Conservation (phyloP, 2,329 filamentous ascomycete genomes). For the Xylariaceae sp. region DNA sequence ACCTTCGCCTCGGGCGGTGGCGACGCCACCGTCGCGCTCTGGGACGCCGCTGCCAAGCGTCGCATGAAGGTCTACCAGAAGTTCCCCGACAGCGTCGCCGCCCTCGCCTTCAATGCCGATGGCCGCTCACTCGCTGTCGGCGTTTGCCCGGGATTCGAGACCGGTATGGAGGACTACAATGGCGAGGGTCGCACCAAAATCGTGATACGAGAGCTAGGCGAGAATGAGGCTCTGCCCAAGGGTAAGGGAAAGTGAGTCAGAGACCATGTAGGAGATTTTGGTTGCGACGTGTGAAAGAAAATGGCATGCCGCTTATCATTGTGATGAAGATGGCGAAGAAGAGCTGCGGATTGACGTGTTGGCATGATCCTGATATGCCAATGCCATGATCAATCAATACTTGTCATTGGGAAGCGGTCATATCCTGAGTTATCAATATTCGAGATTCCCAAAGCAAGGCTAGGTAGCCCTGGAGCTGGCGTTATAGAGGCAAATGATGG, state of each 20-base stretch:
- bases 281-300: not conserved
- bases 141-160: conserved; percentile 85
- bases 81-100: conserved; percentile 73
- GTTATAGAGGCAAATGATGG: conserved; percentile 14
- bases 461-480: conserved; percentile 12
- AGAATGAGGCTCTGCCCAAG: conserved; percentile 86
- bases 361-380: no score
- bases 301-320: no score
- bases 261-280: not conserved
- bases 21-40: conserved; percentile 86
- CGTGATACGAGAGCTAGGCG: conserved; percentile 76
- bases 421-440: no score
- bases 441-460: conserved; percentile 9
- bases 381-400: no score
- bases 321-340: no score
- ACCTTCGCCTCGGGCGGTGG: conserved; percentile 89
- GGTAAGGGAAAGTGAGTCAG: conserved; percentile 54
- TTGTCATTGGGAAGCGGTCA: no score
- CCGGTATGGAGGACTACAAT: conserved; percentile 72
- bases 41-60: conserved; percentile 88
- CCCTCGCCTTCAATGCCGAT: conserved; percentile 71
- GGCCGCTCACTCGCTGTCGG: conserved; percentile 76
- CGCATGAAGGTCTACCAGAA: conserved; percentile 86
- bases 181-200: conserved; percentile 72
- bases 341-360: no score